Base-by-base conservation (phyloP, 1,284 basidiomycete genomes). In the Coriolopsis trogii region DNA sequence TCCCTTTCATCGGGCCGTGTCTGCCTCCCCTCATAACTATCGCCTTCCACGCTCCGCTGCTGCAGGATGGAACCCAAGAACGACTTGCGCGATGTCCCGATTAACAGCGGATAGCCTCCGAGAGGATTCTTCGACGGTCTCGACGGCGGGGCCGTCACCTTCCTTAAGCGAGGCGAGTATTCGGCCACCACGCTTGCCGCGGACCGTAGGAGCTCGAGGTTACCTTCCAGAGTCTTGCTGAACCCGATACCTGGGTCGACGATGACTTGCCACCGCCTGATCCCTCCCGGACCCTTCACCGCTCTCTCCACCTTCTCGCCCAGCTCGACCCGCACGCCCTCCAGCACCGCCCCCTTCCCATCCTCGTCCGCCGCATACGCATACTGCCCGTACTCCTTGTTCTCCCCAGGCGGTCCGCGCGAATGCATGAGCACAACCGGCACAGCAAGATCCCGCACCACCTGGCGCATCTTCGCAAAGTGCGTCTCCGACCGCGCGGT, bases 211-310 rank as follows among this genome's bases (percentile, higher is more conserved):
- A 97, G 65, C 51, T 78, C 75, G 21, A 96, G 61, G 69, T 97
- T 96, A 3, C 82, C 92, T 18, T 85, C 76, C 1, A 87, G 69
- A 0, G 85, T 82, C 71, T 99, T 99, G 66, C 95, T 96, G 67
- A 98, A 99, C 6, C 97, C 96, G 44, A 99, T 76, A 0, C 97
- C 96, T 0, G 96, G 94, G 71, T 98, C 97, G 12, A 92, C 78
- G 45, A 98, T 81, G 50, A 98, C 85, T 59, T 93, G 82, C 96
- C 96, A 99, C 26, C 93, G 72, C 47, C 91, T 79, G 4, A 99
- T 73, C 7, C 95, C 93, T 2, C 86, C 86, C 20, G 69, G 73
- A 0, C 88, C 87, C 13, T 77, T 76, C n/a, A 96, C 77, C 12
- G 94, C 87, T 1, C 67, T 63, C 4, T 84, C 74, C 0, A 97